Evolutionary conservation across 2,329 filamentous ascomycete genomes (phyloP), one percentile per base, ranked within the genome.

Genomic region (Epichloe typhina): DNA sequence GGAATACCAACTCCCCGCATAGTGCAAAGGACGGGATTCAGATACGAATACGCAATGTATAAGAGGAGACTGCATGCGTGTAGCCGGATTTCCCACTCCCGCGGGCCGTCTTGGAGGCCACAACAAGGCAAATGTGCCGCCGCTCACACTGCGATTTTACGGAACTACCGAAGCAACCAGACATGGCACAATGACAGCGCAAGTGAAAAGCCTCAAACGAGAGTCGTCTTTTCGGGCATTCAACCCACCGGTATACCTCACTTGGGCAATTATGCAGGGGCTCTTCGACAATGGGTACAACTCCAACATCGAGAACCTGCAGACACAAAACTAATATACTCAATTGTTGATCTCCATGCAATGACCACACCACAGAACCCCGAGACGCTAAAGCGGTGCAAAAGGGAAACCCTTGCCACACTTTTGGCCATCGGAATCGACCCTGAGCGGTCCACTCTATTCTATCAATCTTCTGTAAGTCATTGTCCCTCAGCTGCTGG

Each of bases 171-270:
- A 40, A n/a, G 5, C n/a, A 21, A 37, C 36, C 35, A 52, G 47
- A 41, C 17, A 12, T 46, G 47, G 42, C 42, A 33, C 21, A 36
- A 44, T 12, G 36, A 21, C 15, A 45, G 26, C 37, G 46, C 31
- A n/a, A 19, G 47, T 35, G 8, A 13, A 17, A 15, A 6, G 26
- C 19, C 47, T 46, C 46, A 46, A 42, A 52, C 56, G 54, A 33
- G 73, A 50, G 74, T 84, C 53, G 80, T 97, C 61, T 96, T 98
- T 72, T 97, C 93, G 3, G 93, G 90, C 49, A 98, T 98, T 59
- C 93, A 98, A 67, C 93, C 93, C 17, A 98, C 93, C 0, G 93
- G 91, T 37, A 77, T 94, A 23, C 93, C 93, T 13, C 93, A 98
- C 66, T 71, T 98, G 33, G 93, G 93, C 50, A 98, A 98, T 69